A percentile compares a stretch with the other conserved stretches of the same genome.
phyloP scores from a whole-genome alignment of 2,329 filamentous ascomycete genomes.

The Xylaria polymorpha region DNA sequence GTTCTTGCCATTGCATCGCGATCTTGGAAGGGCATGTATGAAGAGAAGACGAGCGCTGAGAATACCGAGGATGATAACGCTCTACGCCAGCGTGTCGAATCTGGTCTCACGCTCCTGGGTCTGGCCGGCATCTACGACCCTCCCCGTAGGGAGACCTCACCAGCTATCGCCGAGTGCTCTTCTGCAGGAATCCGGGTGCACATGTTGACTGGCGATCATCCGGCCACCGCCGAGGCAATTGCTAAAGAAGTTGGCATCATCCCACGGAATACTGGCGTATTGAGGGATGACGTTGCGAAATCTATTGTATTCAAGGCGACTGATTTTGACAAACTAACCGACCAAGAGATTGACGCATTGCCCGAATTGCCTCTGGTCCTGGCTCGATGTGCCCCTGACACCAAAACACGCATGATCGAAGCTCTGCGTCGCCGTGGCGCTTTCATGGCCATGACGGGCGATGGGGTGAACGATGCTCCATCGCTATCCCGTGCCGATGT shows the following conservation, averaged over 20 bases:
- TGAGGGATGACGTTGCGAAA: conserved; percentile 72
- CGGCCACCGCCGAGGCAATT: conserved; percentile 81
- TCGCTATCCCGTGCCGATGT: conserved; percentile 85
- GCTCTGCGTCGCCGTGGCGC: conserved; percentile 80
- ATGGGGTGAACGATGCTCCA: conserved; percentile 88
- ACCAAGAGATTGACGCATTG: conserved; percentile 79
- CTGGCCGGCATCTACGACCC: conserved; percentile 89
- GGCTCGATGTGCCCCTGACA: conserved; percentile 84
- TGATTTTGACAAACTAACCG: conserved; percentile 81
- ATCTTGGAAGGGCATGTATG: conserved; percentile 64
- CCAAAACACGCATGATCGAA: conserved; percentile 92
- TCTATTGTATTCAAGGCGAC: conserved; percentile 79
- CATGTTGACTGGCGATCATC: conserved; percentile 88
- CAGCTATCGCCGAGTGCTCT: conserved; percentile 76
- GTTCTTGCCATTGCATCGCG: conserved; percentile 78
- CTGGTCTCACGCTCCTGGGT: conserved; percentile 78
- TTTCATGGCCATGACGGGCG: conserved; percentile 89
- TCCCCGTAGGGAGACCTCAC: conserved; percentile 81
- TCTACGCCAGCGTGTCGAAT: conserved; percentile 72
- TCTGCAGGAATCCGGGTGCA: conserved; percentile 81
- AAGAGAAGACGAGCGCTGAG: conserved; percentile 40
- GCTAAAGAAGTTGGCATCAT: conserved; percentile 83
- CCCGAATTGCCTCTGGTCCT: conserved; percentile 83
- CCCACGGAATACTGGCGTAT: conserved; percentile 67
- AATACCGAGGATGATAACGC: conserved; percentile 54